A percentile compares a stretch with the other conserved stretches of the same genome.
phyloP scores from a whole-genome alignment of 768 basidiomycete species.

The Hygrocybe punicea region DNA sequence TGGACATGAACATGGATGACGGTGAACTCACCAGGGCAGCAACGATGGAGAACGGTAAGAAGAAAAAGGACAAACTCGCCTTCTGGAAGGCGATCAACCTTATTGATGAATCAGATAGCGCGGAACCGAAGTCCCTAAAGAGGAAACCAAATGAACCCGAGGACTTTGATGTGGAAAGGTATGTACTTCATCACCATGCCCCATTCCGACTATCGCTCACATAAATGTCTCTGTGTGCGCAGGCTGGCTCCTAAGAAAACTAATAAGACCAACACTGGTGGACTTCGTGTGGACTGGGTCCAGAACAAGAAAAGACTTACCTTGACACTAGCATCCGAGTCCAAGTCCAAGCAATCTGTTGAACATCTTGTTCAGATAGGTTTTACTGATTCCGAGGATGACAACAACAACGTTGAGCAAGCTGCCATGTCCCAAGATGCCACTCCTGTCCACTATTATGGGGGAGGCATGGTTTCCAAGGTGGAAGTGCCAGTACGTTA shows the following conservation, averaged over 20 bases:
- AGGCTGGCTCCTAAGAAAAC: background rate
- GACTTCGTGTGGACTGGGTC: background rate
- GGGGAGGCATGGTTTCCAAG: no score
- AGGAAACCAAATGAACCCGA: background rate
- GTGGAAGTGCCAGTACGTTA: no score
- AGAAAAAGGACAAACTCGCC: background rate
- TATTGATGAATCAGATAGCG: background rate
- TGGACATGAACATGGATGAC: background rate
- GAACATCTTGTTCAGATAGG: background rate
- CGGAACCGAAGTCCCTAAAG: background rate
- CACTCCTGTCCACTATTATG: no score
- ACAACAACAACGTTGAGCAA: no score
- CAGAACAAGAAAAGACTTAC: background rate
- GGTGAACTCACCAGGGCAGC: background rate
- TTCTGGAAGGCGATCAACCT: background rate
- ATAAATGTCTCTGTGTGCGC: background rate
- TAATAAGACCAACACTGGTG: background rate
- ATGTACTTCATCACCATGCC: background rate
- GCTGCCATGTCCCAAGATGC: no score
- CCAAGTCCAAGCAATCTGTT: background rate
- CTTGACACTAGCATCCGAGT: background rate
- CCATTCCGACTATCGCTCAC: background rate
- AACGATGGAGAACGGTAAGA: background rate
- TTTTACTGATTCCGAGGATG: no score
- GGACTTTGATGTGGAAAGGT: background rate